These are phyloP conservation scores for Paraglomus brasilianum DNA, from an alignment of 192 early-diverging fungal genomes.

Conservation along the genomic window DNA sequence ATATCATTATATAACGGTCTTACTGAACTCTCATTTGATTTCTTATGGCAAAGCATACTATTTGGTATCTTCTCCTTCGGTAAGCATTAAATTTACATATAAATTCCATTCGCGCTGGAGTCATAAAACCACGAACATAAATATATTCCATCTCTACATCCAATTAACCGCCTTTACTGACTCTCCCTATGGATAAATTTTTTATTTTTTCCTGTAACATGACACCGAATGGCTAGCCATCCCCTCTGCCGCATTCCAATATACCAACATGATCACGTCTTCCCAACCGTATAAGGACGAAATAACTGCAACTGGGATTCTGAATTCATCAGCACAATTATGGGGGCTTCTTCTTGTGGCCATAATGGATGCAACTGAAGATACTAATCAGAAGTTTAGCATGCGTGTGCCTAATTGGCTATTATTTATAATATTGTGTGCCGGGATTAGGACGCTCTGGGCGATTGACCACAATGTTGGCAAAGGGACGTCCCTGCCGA, in stretches of 20 bases:
- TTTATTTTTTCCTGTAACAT: no score
- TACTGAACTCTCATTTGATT: not conserved
- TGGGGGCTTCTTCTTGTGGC: conserved; percentile 38
- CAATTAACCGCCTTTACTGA: no score
- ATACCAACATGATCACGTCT: conserved; percentile 40
- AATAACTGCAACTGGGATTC: conserved; percentile 42
- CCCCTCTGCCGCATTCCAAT: conserved; percentile 43
- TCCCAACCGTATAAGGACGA: conserved; percentile 29
- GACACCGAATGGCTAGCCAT: no score
- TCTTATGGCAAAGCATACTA: conserved; percentile 25
- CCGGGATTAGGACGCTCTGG: not conserved
- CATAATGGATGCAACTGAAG: conserved; percentile 41
- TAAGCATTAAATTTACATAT: conserved; percentile 21
- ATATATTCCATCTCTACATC: no score
- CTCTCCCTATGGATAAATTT: not conserved
- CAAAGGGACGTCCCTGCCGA: not conserved
- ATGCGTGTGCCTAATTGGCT: conserved; percentile 38
- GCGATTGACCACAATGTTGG: not conserved
- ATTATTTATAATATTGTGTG: conserved; percentile 3
- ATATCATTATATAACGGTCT: not conserved
- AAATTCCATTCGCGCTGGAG: not conserved
- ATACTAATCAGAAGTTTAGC: conserved; percentile 30
- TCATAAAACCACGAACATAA: no score
- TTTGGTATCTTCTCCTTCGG: conserved; percentile 43
- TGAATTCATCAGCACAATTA: conserved; percentile 36